Conservation (phyloP, 208 protist species). For the Acanthamoeba pearcei region DNA sequence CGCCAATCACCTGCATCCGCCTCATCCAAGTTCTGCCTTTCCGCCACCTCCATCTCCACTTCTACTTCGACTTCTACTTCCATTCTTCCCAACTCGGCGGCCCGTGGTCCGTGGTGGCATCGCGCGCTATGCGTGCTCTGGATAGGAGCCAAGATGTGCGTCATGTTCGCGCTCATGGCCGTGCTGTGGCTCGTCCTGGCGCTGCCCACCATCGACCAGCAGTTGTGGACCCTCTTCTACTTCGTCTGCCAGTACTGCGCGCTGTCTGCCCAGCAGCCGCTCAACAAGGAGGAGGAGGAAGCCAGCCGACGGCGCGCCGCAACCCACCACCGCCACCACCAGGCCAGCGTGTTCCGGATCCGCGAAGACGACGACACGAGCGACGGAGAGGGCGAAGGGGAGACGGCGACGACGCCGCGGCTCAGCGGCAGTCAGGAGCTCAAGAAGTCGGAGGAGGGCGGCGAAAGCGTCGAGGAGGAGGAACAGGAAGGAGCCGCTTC, state of each 20-base stretch:
- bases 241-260: not conserved
- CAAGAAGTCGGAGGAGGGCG: constrained; percentile 39
- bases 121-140: not conserved
- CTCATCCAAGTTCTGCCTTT: too few relatives aligned
- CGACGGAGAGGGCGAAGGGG: not conserved
- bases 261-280: not conserved
- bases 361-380: not conserved
- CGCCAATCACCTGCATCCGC: too few relatives aligned
- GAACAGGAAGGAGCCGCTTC: not conserved
- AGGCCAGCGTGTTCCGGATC: not conserved
- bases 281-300: not conserved
- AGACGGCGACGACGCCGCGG: not conserved
- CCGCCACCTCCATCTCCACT: too few relatives aligned
- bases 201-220: constrained; percentile 39
- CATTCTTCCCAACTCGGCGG: not conserved
- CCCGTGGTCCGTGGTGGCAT: not conserved
- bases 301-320: not conserved
- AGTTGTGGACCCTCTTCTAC: not conserved
- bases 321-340: not conserved
- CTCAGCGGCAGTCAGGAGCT: constrained; percentile 51
- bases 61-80: not conserved
- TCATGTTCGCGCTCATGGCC: constrained; percentile 31
- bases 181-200: constrained; percentile 10
- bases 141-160: constrained; percentile 27
- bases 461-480: not conserved